Conservation (phyloP, 345 rosid species). For the Eucalyptus marginata region DNA sequence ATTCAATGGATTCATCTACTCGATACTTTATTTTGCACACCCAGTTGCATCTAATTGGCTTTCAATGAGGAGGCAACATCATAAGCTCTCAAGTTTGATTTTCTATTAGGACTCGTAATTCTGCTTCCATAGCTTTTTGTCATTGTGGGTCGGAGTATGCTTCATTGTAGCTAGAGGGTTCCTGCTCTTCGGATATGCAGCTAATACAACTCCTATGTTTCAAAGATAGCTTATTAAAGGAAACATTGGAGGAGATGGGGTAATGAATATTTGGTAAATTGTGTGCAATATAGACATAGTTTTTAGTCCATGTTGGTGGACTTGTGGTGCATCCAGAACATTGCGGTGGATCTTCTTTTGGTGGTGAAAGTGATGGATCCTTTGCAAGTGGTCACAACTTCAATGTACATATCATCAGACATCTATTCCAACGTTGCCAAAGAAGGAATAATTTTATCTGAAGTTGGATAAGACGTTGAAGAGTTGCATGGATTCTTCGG, state of each 20-base stretch:
- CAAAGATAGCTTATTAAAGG: background rate
- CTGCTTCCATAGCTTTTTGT: background rate
- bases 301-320: background rate
- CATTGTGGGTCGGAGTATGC: background rate
- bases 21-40: too few relatives aligned
- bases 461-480: too few relatives aligned
- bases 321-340: background rate
- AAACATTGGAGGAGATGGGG: background rate
- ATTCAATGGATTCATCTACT: background rate
- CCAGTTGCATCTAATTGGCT: background rate
- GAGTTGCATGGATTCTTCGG: too few relatives aligned
- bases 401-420: too few relatives aligned
- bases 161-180: background rate
- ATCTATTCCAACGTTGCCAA: too few relatives aligned
- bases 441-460: too few relatives aligned
- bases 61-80: background rate
- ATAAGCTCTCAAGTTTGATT: background rate
- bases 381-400: too few relatives aligned
- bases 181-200: background rate
- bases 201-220: background rate
- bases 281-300: background rate
- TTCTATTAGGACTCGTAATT: background rate
- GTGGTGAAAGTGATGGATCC: background rate
- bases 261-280: background rate
- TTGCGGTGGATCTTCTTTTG: background rate